These are phyloP conservation scores for Camellia japonica DNA, from an alignment of 148 eudicot genomes.

Conservation along the genomic window DNA sequence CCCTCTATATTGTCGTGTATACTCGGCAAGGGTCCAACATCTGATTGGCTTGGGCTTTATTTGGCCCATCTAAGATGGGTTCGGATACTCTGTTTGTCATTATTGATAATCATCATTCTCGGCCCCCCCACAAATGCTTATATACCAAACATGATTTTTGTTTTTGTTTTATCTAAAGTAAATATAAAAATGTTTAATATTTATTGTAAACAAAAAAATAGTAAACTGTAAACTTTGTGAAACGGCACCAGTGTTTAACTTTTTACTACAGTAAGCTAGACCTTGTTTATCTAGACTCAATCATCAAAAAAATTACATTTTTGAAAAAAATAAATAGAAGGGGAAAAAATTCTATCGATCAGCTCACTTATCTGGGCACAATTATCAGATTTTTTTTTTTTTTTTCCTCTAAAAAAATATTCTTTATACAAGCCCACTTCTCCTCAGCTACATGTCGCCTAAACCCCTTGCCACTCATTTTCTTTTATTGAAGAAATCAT, in stretches of 20 bases:
- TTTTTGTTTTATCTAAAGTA: too few relatives aligned
- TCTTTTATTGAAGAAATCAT: neutral
- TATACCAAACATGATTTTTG: neutral
- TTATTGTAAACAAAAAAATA: neutral
- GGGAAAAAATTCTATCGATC: conserved; percentile 2
- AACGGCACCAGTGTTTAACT: neutral
- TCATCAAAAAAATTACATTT: neutral
- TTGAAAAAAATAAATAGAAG: neutral
- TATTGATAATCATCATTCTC: neutral
- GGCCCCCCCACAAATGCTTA: neutral
- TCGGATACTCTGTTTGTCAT: neutral
- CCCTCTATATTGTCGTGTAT: too few relatives aligned
- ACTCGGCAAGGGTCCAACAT: too few relatives aligned
- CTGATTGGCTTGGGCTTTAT: too few relatives aligned
- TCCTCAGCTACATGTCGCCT: neutral
- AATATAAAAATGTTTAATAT: too few relatives aligned
- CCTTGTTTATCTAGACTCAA: neutral
- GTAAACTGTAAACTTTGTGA: neutral
- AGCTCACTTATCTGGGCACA: neutral
- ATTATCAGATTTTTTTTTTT: neutral
- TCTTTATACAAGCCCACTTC: neutral
- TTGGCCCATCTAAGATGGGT: too few relatives aligned
- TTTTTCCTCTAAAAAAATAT: neutral
- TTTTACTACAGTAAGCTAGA: neutral
- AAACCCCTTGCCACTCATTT: neutral